Evolutionary conservation across 768 basidiomycete genomes (phyloP), one percentile per base, ranked within the genome.

Genomic region (Neoboletus magnificus): DNA sequence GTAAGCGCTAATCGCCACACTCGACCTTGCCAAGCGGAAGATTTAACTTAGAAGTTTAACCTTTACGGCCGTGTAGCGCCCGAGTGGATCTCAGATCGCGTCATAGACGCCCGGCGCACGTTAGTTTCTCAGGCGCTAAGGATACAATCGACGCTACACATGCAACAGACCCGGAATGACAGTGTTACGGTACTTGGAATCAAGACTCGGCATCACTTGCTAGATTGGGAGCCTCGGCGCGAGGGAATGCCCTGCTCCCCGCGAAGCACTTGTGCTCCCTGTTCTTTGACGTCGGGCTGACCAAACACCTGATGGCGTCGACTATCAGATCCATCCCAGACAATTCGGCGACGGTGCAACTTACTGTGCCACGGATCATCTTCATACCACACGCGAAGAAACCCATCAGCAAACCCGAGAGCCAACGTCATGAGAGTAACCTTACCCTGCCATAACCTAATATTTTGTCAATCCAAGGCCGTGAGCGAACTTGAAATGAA

Each of bases 211-310:
- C 29, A 27, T 54, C 65, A 47, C 43, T 68, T 68, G 61, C 46
- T 54, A 5, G 61, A 63, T 30, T 56, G 50, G 6, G 71, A 72
- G 22, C 55, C 58, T 52, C 61, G 56, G 36, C 67, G 63, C 42
- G 43, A 58, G 6, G 73, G 73, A 44, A 75, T 68, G 4, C 74
- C 63, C 6, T 71, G 74, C 55, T 77, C 71, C 20, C 84, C 84
- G 25, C 77, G 74, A 29, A 85, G 73, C 25, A 85, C 82, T 48
- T 76, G 70, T 57, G 79, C 69, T 0, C 82, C 83, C 41, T 83
- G 77, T 49, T 82, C 76, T 62, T 83, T 84, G 54, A 80, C 63
- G 10, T 71, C 70, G 18, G 77, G 55, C 68, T 79, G 50, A 41
- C 65, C 66, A 36, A 71, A 50, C 37, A 63, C 50, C 70, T 73